These are phyloP conservation scores for Trypanosoma caninum DNA, from an alignment of 208 protist species.

Conservation along the genomic window DNA sequence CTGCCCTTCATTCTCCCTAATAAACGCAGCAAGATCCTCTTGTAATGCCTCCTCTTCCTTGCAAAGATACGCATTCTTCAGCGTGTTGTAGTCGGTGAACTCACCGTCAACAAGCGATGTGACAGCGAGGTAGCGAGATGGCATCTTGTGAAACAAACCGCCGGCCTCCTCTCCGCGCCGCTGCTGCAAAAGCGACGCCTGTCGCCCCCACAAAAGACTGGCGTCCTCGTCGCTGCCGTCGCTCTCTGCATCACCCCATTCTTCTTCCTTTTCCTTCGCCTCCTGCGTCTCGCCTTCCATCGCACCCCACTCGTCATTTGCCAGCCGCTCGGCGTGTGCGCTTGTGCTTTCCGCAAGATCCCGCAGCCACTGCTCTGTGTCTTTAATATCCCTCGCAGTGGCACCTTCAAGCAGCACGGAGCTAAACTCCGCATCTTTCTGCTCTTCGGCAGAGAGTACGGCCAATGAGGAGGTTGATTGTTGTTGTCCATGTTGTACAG, in stretches of 20 bases:
- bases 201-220: not conserved
- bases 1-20: constrained; percentile 81
- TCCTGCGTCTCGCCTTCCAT: constrained; percentile 26
- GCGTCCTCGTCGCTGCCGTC: constrained; percentile 23
- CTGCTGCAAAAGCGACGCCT: not conserved
- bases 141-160: constrained; percentile 40
- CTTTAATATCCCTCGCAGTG: constrained; percentile 32
- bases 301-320: not conserved
- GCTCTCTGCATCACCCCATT: constrained; percentile 10
- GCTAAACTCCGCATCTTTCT: constrained; percentile 34
- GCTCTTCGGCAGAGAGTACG: not conserved
- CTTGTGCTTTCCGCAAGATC: constrained; percentile 6
- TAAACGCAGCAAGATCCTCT: constrained; percentile 68
- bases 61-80: constrained; percentile 77
- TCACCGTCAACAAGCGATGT: constrained; percentile 85
- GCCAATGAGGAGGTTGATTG: not conserved
- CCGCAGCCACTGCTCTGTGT: constrained; percentile 34
- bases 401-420: constrained; percentile 41
- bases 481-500: not conserved
- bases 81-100: constrained; percentile 85
- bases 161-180: constrained; percentile 10
- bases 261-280: constrained; percentile 40
- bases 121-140: constrained; percentile 79
- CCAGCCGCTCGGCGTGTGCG: not conserved
- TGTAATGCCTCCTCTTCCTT: constrained; percentile 77